phyloP scores from a whole-genome alignment of 2,329 filamentous ascomycete species.

The Colletotrichum sp. region DNA sequence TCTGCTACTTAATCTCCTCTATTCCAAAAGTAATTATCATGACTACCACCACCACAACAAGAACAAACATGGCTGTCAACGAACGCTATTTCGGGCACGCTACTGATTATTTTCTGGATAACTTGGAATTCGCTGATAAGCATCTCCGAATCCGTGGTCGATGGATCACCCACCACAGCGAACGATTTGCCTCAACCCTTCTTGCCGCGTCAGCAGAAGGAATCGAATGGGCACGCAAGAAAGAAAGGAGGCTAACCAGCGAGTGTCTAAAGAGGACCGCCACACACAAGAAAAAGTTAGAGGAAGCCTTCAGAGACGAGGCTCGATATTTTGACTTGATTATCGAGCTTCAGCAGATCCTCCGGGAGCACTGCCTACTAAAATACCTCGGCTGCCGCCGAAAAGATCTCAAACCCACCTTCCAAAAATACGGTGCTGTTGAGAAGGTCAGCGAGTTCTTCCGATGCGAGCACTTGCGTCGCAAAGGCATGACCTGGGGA shows the following conservation, averaged over 20 bases:
- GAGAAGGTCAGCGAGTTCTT: not conserved
- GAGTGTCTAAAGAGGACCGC: not conserved
- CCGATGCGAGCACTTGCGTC: not conserved
- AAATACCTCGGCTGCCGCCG: not conserved
- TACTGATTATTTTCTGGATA: not conserved
- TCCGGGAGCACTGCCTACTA: not conserved
- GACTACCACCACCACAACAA: not conserved
- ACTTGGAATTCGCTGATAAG: not conserved
- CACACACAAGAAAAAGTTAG: not conserved
- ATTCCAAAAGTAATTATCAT: not conserved
- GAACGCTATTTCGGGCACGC: not conserved
- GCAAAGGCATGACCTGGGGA: not conserved
- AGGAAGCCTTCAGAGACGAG: not conserved
- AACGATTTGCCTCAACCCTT: not conserved
- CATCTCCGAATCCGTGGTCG: not conserved
- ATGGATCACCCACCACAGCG: not conserved
- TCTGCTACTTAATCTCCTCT: not conserved
- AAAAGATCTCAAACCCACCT: not conserved
- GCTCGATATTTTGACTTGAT: not conserved
- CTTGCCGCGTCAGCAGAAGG: not conserved
- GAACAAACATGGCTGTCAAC: not conserved
- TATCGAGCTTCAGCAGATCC: not conserved
- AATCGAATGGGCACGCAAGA: not conserved
- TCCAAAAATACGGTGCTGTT: not conserved
- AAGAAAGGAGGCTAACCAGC: not conserved